Conservation (phyloP, 2,329 filamentous ascomycete genomes). For the Aspergillus sp. region DNA sequence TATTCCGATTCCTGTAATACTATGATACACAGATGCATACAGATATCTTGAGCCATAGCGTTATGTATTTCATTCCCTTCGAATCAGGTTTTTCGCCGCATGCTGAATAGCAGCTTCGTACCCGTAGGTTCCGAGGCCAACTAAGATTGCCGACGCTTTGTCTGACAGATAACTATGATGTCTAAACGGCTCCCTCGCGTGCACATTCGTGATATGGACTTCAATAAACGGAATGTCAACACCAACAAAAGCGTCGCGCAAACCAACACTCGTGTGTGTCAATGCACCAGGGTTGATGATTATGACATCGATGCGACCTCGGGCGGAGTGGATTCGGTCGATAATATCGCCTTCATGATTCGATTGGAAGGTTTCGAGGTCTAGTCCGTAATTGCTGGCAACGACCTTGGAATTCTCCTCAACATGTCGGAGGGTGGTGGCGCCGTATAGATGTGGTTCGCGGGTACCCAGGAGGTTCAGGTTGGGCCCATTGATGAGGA, state of each 20-base stretch:
- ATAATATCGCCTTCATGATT: slow-evolving; percentile 72
- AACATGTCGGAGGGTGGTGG: slow-evolving; percentile 62
- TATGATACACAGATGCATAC: too few relatives aligned
- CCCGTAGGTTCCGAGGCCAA: background rate
- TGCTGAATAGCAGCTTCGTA: background rate
- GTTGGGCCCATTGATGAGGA: slow-evolving; percentile 67
- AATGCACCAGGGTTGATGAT: slow-evolving; percentile 70
- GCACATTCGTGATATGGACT: background rate
- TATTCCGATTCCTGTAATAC: too few relatives aligned
- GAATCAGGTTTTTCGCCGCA: background rate
- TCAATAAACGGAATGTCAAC: background rate
- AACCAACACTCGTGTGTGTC: slow-evolving; percentile 51
- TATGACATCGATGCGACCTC: slow-evolving; percentile 52
- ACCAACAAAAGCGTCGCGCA: background rate
- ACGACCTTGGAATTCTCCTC: slow-evolving; percentile 47
- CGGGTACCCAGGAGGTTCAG: slow-evolving; percentile 72
- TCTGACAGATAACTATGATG: background rate
- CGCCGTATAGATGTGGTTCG: slow-evolving; percentile 69
- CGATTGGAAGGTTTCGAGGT: slow-evolving; percentile 63
- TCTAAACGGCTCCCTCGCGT: background rate
- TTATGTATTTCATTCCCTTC: too few relatives aligned
- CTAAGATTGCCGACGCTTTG: background rate
- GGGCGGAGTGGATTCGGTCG: slow-evolving; percentile 66
- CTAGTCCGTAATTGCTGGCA: slow-evolving; percentile 44
- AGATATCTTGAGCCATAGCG: too few relatives aligned